Evolutionary conservation across 2,329 filamentous ascomycete species (phyloP).

Genomic region (Ceratocystis alfenasii): DNA sequence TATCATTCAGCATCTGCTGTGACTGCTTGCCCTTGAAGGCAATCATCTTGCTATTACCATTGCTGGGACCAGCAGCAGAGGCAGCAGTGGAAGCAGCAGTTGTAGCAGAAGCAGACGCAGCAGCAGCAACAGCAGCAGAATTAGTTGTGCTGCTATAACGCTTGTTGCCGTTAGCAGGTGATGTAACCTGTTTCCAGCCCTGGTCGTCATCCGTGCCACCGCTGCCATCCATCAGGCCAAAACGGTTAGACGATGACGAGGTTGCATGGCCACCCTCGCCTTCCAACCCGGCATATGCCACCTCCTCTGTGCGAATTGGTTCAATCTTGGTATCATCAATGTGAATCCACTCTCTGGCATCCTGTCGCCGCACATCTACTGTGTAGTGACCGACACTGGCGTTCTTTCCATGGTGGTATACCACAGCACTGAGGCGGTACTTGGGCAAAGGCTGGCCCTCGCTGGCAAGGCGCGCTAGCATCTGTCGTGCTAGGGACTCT

Average conservation of each 20-base stretch:
- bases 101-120: not conserved
- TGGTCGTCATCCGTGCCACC: slow-evolving; percentile 55
- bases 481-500: slow-evolving; percentile 71
- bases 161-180: slow-evolving; percentile 53
- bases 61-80: not conserved
- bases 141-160: slow-evolving; percentile 57
- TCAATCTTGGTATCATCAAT: slow-evolving; percentile 88
- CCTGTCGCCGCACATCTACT: slow-evolving; percentile 88
- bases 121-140: slow-evolving; percentile 31
- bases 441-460: slow-evolving; percentile 60
- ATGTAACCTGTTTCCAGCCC: slow-evolving; percentile 72
- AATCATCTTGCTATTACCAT: slow-evolving; percentile 31
- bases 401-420: slow-evolving; percentile 96
- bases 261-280: slow-evolving; percentile 27
- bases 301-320: slow-evolving; percentile 74
- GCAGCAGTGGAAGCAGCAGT: not conserved
- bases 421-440: slow-evolving; percentile 77
- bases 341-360: slow-evolving; percentile 90
- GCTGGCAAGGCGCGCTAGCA: slow-evolving; percentile 51
- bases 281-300: slow-evolving; percentile 72
- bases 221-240: slow-evolving; percentile 51
- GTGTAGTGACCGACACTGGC: slow-evolving; percentile 95
- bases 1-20: slow-evolving; percentile 65
- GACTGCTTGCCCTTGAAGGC: slow-evolving; percentile 45
- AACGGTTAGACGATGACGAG: slow-evolving; percentile 50